These are phyloP conservation scores for Nissolia schottii DNA, from an alignment of 306 rosid genomes.

Conservation along the genomic window DNA sequence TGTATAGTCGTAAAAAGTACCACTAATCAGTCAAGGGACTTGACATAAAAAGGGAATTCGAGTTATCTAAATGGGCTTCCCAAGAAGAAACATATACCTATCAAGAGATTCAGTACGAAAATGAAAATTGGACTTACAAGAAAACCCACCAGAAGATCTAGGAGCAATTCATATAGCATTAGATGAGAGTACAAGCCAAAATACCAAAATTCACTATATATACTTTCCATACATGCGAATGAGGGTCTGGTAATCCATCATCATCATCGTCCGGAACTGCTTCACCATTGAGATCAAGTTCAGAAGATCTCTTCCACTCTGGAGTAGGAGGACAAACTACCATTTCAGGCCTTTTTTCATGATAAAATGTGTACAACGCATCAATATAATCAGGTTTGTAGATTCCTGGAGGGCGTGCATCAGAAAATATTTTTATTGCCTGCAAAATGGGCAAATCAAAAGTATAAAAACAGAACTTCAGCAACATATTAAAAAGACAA, in stretches of 20 bases:
- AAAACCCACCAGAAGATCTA: neutral
- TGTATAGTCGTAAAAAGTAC: neutral
- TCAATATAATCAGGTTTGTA: conserved; percentile 94
- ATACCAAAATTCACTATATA: conserved; percentile 19
- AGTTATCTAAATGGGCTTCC: neutral
- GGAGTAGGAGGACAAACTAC: conserved; percentile 91
- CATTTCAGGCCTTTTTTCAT: conserved; percentile 81
- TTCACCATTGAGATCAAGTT: conserved; percentile 96
- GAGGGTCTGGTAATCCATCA: conserved; percentile 63
- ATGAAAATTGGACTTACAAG: neutral
- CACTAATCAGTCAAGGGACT: neutral
- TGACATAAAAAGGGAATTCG: neutral
- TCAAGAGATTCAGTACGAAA: neutral
- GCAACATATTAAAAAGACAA: conserved; percentile 10
- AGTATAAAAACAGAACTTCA: conserved; percentile 1
- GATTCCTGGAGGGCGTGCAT: conserved; percentile 97
- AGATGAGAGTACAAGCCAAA: conserved; percentile 4
- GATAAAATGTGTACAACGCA: conserved; percentile 82
- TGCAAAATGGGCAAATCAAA: conserved; percentile 34
- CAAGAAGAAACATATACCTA: neutral
- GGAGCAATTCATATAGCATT: conserved; percentile 11
- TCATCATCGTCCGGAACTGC: conserved; percentile 73
- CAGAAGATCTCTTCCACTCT: conserved; percentile 97
- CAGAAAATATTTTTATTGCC: conserved; percentile 83
- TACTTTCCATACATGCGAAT: conserved; percentile 61